These are phyloP conservation scores for Penicillium tannophilum DNA, from an alignment of 495 filamentous ascomycete genomes.

Conservation along the genomic window DNA sequence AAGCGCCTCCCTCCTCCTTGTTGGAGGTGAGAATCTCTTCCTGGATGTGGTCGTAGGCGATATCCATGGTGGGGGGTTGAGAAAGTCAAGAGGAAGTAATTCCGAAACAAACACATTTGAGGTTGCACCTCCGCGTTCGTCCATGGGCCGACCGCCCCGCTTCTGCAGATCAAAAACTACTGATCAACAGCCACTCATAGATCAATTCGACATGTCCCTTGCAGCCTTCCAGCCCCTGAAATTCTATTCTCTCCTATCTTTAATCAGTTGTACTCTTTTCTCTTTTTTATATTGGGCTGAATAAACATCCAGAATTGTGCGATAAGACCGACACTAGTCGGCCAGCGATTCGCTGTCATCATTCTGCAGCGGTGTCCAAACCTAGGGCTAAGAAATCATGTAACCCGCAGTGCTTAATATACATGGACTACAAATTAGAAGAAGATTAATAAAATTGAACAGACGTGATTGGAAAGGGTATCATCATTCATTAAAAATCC, in stretches of 20 bases:
- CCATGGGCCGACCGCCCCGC: constrained; percentile 34
- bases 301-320: not conserved
- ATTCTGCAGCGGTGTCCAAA: not conserved
- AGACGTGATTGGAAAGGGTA: not conserved
- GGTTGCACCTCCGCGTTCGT: constrained; percentile 33
- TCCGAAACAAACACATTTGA: constrained; percentile 17
- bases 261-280: not conserved
- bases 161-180: constrained; percentile 12
- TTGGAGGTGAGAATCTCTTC: constrained; percentile 74
- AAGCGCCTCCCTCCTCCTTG: constrained; percentile 37
- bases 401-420: not conserved
- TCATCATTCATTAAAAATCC: constrained; percentile 24
- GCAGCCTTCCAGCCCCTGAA: not conserved
- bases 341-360: not conserved
- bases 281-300: not conserved
- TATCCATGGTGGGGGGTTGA: constrained; percentile 66
- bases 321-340: not conserved
- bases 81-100: constrained; percentile 12
- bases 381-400: not conserved
- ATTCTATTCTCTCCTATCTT: not conserved
- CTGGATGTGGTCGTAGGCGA: constrained; percentile 96
- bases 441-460: not conserved
- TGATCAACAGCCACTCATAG: constrained; percentile 2
- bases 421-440: not conserved
- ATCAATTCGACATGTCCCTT: not conserved